phyloP scores from a whole-genome alignment of 169 alveolate species.

The Hammondia hammondi region DNA sequence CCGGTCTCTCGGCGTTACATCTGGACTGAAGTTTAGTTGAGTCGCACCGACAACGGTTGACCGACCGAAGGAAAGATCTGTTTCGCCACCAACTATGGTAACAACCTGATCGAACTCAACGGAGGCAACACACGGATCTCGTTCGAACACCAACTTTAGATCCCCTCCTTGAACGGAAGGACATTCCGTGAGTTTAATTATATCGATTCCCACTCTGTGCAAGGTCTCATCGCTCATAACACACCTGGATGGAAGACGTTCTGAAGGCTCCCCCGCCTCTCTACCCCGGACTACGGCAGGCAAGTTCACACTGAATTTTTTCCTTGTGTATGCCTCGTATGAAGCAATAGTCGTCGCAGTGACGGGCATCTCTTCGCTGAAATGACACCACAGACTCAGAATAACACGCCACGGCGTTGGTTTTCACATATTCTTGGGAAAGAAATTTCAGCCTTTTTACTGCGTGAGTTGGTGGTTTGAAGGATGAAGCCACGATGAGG shows the following conservation, averaged over 20 bases:
- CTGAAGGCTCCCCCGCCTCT: neutral
- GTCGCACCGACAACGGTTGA: neutral
- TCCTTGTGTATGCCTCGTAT: slow-evolving; percentile 27
- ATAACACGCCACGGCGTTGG: neutral
- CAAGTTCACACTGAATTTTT: neutral
- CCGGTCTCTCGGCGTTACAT: neutral
- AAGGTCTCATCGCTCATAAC: slow-evolving; percentile 31
- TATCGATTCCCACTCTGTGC: slow-evolving; percentile 28
- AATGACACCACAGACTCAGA: neutral
- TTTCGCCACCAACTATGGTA: neutral
- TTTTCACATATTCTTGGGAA: no score
- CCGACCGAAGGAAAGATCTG: neutral
- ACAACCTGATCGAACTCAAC: slow-evolving; percentile 40
- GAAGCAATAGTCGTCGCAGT: neutral
- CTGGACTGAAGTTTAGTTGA: neutral
- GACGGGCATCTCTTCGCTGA: neutral
- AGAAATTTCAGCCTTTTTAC: no score
- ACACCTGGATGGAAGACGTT: neutral
- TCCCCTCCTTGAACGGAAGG: neutral
- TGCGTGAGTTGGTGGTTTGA: no score
- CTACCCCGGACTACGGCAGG: neutral
- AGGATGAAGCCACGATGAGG: no score
- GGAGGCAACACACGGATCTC: slow-evolving; percentile 34
- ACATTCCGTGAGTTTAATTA: slow-evolving; percentile 6
- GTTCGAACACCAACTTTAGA: slow-evolving; percentile 18